These are phyloP conservation scores for Cadophora malorum DNA, from an alignment of 2,329 filamentous ascomycete species.

Conservation along the genomic window DNA sequence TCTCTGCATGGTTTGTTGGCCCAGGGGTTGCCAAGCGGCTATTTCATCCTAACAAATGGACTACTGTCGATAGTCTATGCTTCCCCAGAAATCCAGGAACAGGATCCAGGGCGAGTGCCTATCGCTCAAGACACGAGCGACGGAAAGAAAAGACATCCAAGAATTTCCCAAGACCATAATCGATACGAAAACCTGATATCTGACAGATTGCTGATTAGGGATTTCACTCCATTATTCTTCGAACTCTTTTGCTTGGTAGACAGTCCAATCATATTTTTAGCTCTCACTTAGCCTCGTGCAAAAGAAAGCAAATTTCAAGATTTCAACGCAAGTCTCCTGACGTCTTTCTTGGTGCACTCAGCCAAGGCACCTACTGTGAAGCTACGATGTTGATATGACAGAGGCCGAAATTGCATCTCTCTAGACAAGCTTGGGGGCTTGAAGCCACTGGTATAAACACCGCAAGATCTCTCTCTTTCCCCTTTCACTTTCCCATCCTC, in stretches of 20 bases:
- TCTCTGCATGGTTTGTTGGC: not conserved
- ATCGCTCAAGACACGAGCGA: not conserved
- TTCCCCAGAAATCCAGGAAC: not conserved
- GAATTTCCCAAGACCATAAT: not conserved
- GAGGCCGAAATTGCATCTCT: constrained; percentile 11
- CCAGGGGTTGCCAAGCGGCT: constrained; percentile 9
- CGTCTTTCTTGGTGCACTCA: not conserved
- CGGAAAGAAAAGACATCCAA: not conserved
- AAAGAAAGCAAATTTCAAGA: not conserved
- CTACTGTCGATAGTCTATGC: not conserved
- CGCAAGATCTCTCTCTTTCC: not conserved
- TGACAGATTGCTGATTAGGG: not conserved
- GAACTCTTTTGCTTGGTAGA: not conserved
- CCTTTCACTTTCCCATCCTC: not conserved
- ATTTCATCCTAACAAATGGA: not conserved
- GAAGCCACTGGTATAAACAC: constrained; percentile 7
- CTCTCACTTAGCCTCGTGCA: not conserved
- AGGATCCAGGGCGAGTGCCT: not conserved
- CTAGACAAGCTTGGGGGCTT: constrained; percentile 8
- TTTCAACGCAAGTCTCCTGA: not conserved
- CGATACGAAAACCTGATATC: not conserved
- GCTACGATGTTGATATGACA: constrained; percentile 5
- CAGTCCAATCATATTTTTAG: not conserved
- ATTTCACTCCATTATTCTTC: not conserved
- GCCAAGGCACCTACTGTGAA: constrained; percentile 12